Evolutionary conservation across 1,284 basidiomycete genomes (phyloP), one percentile per base, ranked within the genome.

Genomic region (Rhodotorula glutinis): DNA sequence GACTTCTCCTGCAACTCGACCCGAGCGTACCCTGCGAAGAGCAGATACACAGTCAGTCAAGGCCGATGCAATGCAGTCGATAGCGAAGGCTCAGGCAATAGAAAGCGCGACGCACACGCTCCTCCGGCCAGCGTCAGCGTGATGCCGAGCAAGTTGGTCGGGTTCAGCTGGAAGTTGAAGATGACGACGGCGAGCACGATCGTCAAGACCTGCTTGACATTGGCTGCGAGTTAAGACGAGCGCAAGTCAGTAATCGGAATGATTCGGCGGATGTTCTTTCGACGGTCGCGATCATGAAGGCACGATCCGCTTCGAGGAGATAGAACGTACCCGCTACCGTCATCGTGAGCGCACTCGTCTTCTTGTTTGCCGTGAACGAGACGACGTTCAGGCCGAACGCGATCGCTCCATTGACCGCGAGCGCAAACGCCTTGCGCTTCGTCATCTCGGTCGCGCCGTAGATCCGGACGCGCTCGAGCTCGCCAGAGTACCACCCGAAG

Each of bases 161-260:
- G 81, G 53, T 88, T 89, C 77, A 96, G 91, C 16, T 84, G 84
- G 57, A 95, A 80, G 76, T 92, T 81, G 79, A 96, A 96, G 43
- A 95, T 83, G 46, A 84, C 74, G 16, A 96, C 90, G 0, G 92
- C 91, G 60, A 88, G 85, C 4, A 92, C 82, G 70, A 96, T 88
- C 2, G 92, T 94, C 69, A 96, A 79, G n/a, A 92, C 93, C 77
- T 96, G 93, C 80, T 97, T 97, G 64, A 92, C 86, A 76, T 93
- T 92, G 60, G 87, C 90, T 89, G 73, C 53, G 63, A 53, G 57
- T 14, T 25, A 7, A 33, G 21, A 23, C 19, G 1, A 23, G 0
- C 16, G 21, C 33, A 19, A 53, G 17, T 19, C 33, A 3, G 16
- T 3, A 17, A 1, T 21, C 19, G 23, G 14, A 14, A 10, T 44